phyloP scores from a whole-genome alignment of 768 basidiomycete genomes.

The Rhizopogon salebrosus region DNA sequence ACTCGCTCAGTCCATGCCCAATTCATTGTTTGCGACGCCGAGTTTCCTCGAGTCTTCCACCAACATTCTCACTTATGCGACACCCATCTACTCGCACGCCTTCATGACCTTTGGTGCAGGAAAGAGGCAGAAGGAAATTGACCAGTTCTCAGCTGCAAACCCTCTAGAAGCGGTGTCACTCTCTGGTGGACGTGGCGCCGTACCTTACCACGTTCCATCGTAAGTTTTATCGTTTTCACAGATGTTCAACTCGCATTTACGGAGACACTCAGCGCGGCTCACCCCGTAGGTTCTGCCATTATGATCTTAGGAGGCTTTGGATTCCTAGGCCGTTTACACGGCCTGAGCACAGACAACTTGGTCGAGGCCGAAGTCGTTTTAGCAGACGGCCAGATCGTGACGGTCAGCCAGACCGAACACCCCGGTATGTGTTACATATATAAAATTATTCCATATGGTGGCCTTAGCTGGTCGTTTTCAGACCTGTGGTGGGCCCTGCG shows the following conservation, averaged over 20 bases:
- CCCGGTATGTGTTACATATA: slow-evolving; percentile 43
- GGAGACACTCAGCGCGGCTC: slow-evolving; percentile 52
- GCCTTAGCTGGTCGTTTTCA: slow-evolving; percentile 21
- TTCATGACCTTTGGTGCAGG: slow-evolving; percentile 88
- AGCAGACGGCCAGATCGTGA: slow-evolving; percentile 82
- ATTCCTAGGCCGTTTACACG: slow-evolving; percentile 76
- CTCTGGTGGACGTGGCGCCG: slow-evolving; percentile 42
- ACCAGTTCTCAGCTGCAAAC: slow-evolving; percentile 65
- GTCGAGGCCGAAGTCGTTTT: slow-evolving; percentile 91
- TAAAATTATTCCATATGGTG: background rate
- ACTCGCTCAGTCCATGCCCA: slow-evolving; percentile 17
- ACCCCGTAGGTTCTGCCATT: slow-evolving; percentile 73
- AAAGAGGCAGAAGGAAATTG: slow-evolving; percentile 79
- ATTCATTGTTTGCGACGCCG: slow-evolving; percentile 30
- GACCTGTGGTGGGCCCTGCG: slow-evolving; percentile 88
- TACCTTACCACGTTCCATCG: slow-evolving; percentile 83
- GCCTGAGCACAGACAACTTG: slow-evolving; percentile 84
- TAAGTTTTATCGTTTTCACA: slow-evolving; percentile 30
- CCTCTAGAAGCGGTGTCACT: slow-evolving; percentile 57
- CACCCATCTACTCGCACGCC: slow-evolving; percentile 63
- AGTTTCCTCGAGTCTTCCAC: slow-evolving; percentile 30
- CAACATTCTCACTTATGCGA: slow-evolving; percentile 42
- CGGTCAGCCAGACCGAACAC: slow-evolving; percentile 67
- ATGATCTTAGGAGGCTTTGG: slow-evolving; percentile 90
- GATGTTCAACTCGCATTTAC: slow-evolving; percentile 2